A percentile compares a stretch with the other conserved stretches of the same genome.
Evolutionary conservation across 768 basidiomycete species (phyloP).

Genomic region (Gloeopeniophorella convolvens): DNA sequence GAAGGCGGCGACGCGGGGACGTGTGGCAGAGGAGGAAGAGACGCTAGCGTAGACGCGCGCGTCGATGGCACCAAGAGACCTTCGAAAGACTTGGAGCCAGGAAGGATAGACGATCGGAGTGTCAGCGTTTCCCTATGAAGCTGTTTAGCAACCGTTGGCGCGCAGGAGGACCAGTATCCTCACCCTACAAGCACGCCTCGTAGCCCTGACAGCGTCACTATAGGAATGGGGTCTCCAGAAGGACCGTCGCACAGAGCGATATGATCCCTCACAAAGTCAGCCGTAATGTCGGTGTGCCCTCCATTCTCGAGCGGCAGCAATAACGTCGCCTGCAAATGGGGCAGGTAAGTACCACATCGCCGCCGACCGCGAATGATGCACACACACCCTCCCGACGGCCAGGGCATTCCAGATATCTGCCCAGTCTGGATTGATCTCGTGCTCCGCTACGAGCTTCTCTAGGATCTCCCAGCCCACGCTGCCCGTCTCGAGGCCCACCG

Average conservation of each 20-base stretch:
- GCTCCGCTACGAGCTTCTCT: slow-evolving; percentile 56
- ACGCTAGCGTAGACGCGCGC: slow-evolving; percentile 32
- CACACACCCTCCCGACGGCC: slow-evolving; percentile 54
- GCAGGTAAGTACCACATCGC: not conserved
- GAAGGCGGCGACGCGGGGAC: slow-evolving; percentile 26
- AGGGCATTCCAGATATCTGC: slow-evolving; percentile 59
- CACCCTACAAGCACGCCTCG: slow-evolving; percentile 64
- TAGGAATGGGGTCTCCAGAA: slow-evolving; percentile 37
- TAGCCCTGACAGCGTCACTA: slow-evolving; percentile 80
- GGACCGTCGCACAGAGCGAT: slow-evolving; percentile 57
- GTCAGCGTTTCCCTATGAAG: slow-evolving; percentile 32
- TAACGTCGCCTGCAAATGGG: slow-evolving; percentile 56
- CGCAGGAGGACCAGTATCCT: slow-evolving; percentile 21
- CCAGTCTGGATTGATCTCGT: slow-evolving; percentile 55
- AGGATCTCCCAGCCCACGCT: slow-evolving; percentile 74
- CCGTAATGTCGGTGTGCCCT: slow-evolving; percentile 49
- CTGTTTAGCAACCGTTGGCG: slow-evolving; percentile 6
- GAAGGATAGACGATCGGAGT: slow-evolving; percentile 39
- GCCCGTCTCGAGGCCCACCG: slow-evolving; percentile 54
- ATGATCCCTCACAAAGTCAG: slow-evolving; percentile 82
- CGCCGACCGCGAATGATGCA: not conserved
- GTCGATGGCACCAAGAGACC: slow-evolving; percentile 33
- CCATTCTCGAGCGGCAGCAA: slow-evolving; percentile 66
- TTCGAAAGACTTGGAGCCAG: slow-evolving; percentile 36
- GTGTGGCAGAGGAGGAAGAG: slow-evolving; percentile 50